Evolutionary conservation across 2,329 filamentous ascomycete species (phyloP).

Genomic region (Dactylellina leptospora): DNA sequence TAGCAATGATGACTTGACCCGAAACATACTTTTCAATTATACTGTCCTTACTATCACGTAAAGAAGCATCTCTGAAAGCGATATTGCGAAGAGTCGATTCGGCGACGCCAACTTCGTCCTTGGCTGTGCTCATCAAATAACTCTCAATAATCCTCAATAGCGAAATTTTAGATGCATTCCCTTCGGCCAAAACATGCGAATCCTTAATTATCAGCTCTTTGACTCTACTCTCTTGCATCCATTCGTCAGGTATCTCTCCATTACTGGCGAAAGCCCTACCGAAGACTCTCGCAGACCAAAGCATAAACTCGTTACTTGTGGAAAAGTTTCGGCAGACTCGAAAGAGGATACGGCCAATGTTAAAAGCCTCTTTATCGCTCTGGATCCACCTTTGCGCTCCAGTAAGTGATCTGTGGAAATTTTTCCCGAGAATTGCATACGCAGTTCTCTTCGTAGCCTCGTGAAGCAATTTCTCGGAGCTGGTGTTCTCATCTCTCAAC

Average conservation of each 20-base stretch:
- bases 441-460: constrained; percentile 74
- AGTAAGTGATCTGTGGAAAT: constrained; percentile 71
- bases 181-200: constrained; percentile 35
- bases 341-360: constrained; percentile 75
- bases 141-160: constrained; percentile 40
- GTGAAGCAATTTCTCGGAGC: constrained; percentile 72
- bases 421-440: constrained; percentile 75
- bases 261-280: constrained; percentile 83
- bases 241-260: constrained; percentile 71
- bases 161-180: constrained; percentile 47
- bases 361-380: constrained; percentile 70
- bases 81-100: constrained; percentile 69
- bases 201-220: constrained; percentile 50
- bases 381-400: constrained; percentile 44
- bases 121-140: constrained; percentile 38
- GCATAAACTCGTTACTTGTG: constrained; percentile 73
- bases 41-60: constrained; percentile 62
- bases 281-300: constrained; percentile 86
- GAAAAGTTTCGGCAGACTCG: constrained; percentile 74
- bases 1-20: constrained; percentile 61
- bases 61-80: constrained; percentile 66
- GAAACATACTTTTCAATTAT: constrained; percentile 43
- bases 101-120: constrained; percentile 65
- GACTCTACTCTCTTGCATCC: constrained; percentile 61
- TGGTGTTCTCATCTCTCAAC: constrained; percentile 76